A percentile compares a stretch with the other conserved stretches of the same genome.
Evolutionary conservation across 2,329 filamentous ascomycete genomes (phyloP).

Genomic region (Pseudocercospora musae): DNA sequence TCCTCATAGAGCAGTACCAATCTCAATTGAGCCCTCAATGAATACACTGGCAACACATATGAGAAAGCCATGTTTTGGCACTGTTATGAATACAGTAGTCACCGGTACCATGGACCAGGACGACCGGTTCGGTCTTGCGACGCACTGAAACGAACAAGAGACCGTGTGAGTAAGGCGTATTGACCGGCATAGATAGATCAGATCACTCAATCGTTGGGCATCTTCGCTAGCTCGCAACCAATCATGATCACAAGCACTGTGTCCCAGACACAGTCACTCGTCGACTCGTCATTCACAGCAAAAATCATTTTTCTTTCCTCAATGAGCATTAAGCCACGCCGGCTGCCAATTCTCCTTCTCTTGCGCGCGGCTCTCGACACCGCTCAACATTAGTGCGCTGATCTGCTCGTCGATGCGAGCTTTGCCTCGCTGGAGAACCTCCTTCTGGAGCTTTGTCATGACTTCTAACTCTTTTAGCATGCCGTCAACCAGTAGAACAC

Average conservation of each 20-base stretch:
- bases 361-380: neutral
- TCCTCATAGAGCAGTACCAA: too few species aligned
- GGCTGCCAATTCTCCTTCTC: constrained; percentile 28
- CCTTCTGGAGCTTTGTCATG: constrained; percentile 61
- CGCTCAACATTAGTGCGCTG: constrained; percentile 15
- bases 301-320: neutral
- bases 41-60: too few species aligned
- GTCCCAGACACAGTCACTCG: neutral
- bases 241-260: neutral
- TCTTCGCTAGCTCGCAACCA: constrained; percentile 1
- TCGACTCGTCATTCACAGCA: constrained; percentile 1
- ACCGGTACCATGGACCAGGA: neutral
- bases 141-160: neutral
- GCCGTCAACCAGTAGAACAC: constrained; percentile 50
- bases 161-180: neutral
- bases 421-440: constrained; percentile 55
- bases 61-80: too few species aligned
- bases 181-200: neutral
- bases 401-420: constrained; percentile 52
- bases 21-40: too few species aligned
- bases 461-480: constrained; percentile 62
- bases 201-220: neutral
- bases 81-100: neutral
- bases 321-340: constrained; percentile 25
- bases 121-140: neutral